These are phyloP conservation scores for Oehlia diaphana DNA, from an alignment of 192 early-diverging fungal species.

Conservation along the genomic window DNA sequence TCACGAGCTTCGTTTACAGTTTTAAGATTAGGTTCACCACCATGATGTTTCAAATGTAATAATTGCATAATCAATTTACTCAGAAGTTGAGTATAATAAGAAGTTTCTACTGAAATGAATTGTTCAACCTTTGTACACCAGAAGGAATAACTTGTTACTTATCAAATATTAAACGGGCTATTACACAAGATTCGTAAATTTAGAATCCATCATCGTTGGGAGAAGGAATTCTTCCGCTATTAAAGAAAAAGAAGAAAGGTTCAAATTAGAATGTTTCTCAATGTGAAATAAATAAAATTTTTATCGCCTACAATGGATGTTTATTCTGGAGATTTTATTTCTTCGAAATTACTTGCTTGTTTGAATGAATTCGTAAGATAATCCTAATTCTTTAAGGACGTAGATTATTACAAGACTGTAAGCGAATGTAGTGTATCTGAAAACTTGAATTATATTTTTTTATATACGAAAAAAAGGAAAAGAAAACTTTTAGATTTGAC, in stretches of 20 bases:
- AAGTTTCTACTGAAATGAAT: slow-evolving; percentile 32
- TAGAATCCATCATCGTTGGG: slow-evolving; percentile 35
- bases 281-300: too few relatives aligned
- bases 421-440: slow-evolving; percentile 29
- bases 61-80: background rate
- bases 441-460: slow-evolving; percentile 22
- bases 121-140: slow-evolving; percentile 37
- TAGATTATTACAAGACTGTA: slow-evolving; percentile 33
- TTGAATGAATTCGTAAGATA: slow-evolving; percentile 35
- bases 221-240: slow-evolving; percentile 41
- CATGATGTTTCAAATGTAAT: background rate
- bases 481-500: too few relatives aligned
- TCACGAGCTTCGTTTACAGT: background rate
- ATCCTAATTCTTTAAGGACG: slow-evolving; percentile 33
- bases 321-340: slow-evolving; percentile 39
- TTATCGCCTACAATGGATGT: slow-evolving; percentile 36
- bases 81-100: background rate
- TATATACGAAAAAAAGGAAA: too few relatives aligned
- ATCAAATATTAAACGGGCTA: slow-evolving; percentile 36
- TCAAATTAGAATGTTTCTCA: background rate
- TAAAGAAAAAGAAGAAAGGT: background rate
- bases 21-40: slow-evolving; percentile 4
- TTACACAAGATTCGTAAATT: slow-evolving; percentile 43
- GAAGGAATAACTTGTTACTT: slow-evolving; percentile 27
- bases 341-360: background rate